These are phyloP conservation scores for Ogataea salicorniae DNA, from an alignment of 805 yeast species.

Conservation along the genomic window DNA sequence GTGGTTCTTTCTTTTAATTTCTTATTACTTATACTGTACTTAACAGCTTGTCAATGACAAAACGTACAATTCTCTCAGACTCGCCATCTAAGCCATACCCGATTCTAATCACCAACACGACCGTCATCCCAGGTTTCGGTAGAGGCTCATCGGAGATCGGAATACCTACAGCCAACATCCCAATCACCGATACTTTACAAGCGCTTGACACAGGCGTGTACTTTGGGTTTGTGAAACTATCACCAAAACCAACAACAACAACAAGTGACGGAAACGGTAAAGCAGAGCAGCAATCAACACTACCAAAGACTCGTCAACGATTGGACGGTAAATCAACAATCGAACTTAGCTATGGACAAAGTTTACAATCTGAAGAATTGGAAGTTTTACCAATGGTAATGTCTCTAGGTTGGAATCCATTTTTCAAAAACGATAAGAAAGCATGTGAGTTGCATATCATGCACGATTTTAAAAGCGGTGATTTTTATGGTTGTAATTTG, in stretches of 20 bases:
- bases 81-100: conserved; percentile 46
- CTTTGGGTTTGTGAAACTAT: conserved; percentile 56
- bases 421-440: conserved; percentile 70
- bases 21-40: too few relatives aligned
- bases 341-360: conserved; percentile 57
- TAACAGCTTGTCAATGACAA: too few relatives aligned
- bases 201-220: conserved; percentile 74
- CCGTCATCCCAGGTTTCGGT: conserved; percentile 81
- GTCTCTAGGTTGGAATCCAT: conserved; percentile 96
- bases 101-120: conserved; percentile 37
- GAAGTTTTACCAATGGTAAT: conserved; percentile 78
- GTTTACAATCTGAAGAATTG: conserved; percentile 40
- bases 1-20: too few relatives aligned
- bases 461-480: conserved; percentile 51
- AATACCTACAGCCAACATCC: conserved; percentile 91
- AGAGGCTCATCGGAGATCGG: conserved; percentile 93
- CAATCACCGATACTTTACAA: conserved; percentile 44
- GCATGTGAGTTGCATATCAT: conserved; percentile 86
- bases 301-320: conserved; percentile 22
- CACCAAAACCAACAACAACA: background rate
- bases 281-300: conserved; percentile 26
- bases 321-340: conserved; percentile 38
- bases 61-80: conserved; percentile 28
- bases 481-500: conserved; percentile 80
- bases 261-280: too few relatives aligned